Evolutionary conservation across 1,139 yeast species (phyloP).

Genomic region (Candida sojae): DNA sequence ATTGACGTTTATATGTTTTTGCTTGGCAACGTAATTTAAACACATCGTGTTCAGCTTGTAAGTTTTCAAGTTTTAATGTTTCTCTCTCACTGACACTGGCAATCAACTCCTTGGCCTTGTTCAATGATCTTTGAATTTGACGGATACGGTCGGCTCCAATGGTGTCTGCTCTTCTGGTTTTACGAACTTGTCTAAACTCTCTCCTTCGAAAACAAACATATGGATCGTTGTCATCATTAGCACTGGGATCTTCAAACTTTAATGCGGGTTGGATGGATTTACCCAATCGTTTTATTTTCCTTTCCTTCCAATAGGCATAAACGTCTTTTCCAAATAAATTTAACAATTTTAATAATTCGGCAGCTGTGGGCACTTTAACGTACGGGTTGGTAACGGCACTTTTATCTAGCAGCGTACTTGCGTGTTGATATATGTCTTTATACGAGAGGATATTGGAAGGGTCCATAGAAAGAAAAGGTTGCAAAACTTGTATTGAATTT

Average conservation of each 20-base stretch:
- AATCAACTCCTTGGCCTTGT: conserved; percentile 71
- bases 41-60: conserved; percentile 60
- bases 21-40: conserved; percentile 73
- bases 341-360: conserved; percentile 49
- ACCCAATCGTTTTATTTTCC: conserved; percentile 75
- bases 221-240: conserved; percentile 90
- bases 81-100: conserved; percentile 77
- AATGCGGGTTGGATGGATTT: conserved; percentile 70
- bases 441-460: conserved; percentile 73
- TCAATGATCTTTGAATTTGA: conserved; percentile 72
- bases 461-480: conserved; percentile 86
- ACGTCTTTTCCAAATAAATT: conserved; percentile 66
- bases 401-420: conserved; percentile 21
- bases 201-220: conserved; percentile 95
- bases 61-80: conserved; percentile 55
- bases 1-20: conserved; percentile 70
- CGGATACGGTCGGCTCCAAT: conserved; percentile 86
- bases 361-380: conserved; percentile 37
- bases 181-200: conserved; percentile 93
- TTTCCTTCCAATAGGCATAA: conserved; percentile 78
- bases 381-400: conserved; percentile 33
- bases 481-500: conserved; percentile 70
- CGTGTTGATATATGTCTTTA: conserved; percentile 38
- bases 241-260: conserved; percentile 81
- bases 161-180: conserved; percentile 92